phyloP scores from a whole-genome alignment of 2,329 filamentous ascomycete genomes.

The Alternaria angustiovoidea region DNA sequence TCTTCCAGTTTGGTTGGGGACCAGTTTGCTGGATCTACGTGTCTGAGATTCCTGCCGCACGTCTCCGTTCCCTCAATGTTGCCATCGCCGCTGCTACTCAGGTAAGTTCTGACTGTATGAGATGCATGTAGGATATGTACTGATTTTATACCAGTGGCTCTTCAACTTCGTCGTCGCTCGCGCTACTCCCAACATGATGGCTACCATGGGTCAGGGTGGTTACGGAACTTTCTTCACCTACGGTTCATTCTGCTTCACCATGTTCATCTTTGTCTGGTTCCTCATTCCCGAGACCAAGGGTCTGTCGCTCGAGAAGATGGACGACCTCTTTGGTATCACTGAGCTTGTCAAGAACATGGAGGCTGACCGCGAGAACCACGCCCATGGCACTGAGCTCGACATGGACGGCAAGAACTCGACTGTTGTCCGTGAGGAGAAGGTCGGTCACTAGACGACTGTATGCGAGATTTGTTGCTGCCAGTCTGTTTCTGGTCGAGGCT shows the following conservation, averaged over 20 bases:
- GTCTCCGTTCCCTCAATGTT: constrained; percentile 72
- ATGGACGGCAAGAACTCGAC: constrained; percentile 40
- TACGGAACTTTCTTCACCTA: constrained; percentile 75
- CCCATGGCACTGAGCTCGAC: constrained; percentile 32
- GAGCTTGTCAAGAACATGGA: constrained; percentile 54
- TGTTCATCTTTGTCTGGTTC: constrained; percentile 73
- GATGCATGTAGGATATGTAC: neutral
- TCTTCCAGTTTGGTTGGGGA: constrained; percentile 70
- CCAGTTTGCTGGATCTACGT: constrained; percentile 78
- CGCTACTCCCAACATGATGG: constrained; percentile 73
- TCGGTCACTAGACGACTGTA: constrained; percentile 15
- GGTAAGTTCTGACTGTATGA: neutral
- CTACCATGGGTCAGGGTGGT: constrained; percentile 58
- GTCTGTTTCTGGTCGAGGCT: neutral
- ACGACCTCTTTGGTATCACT: constrained; percentile 70
- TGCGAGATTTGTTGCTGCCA: neutral
- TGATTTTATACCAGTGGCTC: constrained; percentile 64
- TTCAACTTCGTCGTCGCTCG: constrained; percentile 78
- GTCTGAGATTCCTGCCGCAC: constrained; percentile 67
- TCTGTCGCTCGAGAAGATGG: constrained; percentile 68
- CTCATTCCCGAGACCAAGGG: constrained; percentile 79
- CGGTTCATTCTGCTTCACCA: constrained; percentile 69
- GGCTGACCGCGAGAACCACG: constrained; percentile 41
- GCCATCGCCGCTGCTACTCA: constrained; percentile 66
- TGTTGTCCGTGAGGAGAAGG: constrained; percentile 37